Evolutionary conservation across 352 stramenopile species (phyloP).

Genomic region (Globisporangium nunn): DNA sequence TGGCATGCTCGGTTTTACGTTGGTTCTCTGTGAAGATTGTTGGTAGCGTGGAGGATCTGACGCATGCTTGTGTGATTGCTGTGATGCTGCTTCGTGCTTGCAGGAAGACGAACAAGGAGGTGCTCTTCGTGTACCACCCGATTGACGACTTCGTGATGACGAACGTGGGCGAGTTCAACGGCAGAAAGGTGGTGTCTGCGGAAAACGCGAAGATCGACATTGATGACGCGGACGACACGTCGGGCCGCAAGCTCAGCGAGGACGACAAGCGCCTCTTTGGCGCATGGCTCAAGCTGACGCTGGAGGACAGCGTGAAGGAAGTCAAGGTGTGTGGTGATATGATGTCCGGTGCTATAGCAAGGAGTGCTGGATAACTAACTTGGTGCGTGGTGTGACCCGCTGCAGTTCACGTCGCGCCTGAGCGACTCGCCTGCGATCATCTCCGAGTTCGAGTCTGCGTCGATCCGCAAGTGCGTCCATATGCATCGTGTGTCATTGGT

Average conservation of each 20-base stretch:
- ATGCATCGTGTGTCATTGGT: background rate
- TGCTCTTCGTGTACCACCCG: slow-evolving; percentile 97
- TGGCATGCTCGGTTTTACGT: background rate
- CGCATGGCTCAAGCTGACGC: slow-evolving; percentile 89
- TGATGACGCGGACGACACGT: slow-evolving; percentile 40
- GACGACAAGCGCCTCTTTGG: slow-evolving; percentile 88
- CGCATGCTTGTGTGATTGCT: background rate
- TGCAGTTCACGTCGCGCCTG: slow-evolving; percentile 85
- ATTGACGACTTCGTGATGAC: slow-evolving; percentile 99
- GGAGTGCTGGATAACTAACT: background rate
- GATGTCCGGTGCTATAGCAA: background rate
- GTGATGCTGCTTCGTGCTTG: background rate
- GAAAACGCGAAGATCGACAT: slow-evolving; percentile 96
- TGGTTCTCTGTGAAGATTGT: background rate
- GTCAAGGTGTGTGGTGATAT: slow-evolving; percentile 42
- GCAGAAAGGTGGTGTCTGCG: slow-evolving; percentile 92
- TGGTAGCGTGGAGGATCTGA: background rate
- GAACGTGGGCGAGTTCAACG: slow-evolving; percentile 96
- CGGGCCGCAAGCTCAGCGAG: slow-evolving; percentile 65
- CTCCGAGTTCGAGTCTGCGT: slow-evolving; percentile 96
- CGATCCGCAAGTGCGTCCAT: slow-evolving; percentile 86
- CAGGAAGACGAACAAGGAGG: slow-evolving; percentile 89
- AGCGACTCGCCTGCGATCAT: slow-evolving; percentile 98
- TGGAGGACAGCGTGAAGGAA: slow-evolving; percentile 89
- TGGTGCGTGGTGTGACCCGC: background rate